Base-by-base conservation (phyloP, 2,329 filamentous ascomycete genomes). In the Lojkania enalia region DNA sequence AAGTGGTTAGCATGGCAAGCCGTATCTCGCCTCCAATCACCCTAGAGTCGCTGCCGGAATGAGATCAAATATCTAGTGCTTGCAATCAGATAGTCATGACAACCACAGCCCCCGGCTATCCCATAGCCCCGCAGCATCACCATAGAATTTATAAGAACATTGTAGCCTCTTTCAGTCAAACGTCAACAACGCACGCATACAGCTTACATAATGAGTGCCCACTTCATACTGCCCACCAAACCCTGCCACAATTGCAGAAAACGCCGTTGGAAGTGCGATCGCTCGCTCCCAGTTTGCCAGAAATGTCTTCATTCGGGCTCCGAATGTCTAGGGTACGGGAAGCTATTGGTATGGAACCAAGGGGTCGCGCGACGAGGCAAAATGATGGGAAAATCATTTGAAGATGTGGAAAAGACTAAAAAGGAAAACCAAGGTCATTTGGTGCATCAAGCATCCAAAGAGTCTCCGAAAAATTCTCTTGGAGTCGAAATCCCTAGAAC, bases 211-310 rank as follows among this genome's bases (percentile, higher is more conserved):
- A 69, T 68, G 64, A 60, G 52, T 49, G 44, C 59, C 44, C 49
- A 57, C 27, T 49, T 67, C 33, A 56, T 55, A 27, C 55, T 65
- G 14, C 64, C 67, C 21, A 64, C 66, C 27, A 67, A 69, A 63
- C 58, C 77, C 48, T 85, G 82, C 64, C 80, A 84, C 67, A 84
- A 83, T 67, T 85, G 82, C 66, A 80, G 81, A 48, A 77, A 76
- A 45, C 77, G 76, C 59, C 77, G 82, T 54, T 75, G 81, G 63
- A 79, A 81, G 58, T 85, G 82, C 65, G 82, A 85, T 66, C 75
- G 78, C 48, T 83, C 81, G 23, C 69, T 77, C 38, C 82, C 82
- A 19, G 72, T 68, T 46, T 85, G 82, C 64, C 75, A 78, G 57
- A 85, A 84, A 70, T 85, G 82, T 63, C 66, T 71, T 42, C 73